Evolutionary conservation across 768 basidiomycete genomes (phyloP).

Genomic region (Strobilomyces dryophilus): DNA sequence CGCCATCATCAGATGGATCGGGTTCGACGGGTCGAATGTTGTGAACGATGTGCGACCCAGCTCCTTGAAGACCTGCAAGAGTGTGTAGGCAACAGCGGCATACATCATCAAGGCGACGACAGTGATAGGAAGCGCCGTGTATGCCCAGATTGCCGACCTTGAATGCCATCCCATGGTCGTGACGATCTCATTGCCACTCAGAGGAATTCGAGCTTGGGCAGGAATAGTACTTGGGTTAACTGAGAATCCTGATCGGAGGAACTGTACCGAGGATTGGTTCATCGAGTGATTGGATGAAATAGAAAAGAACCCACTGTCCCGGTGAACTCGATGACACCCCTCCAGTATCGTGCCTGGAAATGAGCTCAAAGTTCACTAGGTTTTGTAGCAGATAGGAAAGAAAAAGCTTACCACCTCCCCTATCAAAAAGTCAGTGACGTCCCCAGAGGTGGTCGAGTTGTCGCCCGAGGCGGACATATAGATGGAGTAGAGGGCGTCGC

Average conservation of each 20-base stretch:
- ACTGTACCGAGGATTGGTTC: background rate
- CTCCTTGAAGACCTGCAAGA: constrained; percentile 1
- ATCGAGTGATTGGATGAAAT: background rate
- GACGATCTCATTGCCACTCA: background rate
- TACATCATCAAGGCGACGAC: constrained; percentile 4
- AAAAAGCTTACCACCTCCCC: constrained; percentile 1
- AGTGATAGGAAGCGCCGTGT: constrained; percentile 5
- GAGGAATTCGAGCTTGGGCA: background rate
- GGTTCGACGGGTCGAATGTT: constrained; percentile 6
- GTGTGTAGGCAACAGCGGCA: constrained; percentile 4
- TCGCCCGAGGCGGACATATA: background rate
- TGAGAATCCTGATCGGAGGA: constrained; percentile 9
- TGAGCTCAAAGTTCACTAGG: too few relatives aligned
- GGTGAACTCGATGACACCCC: constrained; percentile 15
- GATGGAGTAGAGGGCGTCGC: constrained; percentile 16
- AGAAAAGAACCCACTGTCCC: constrained; percentile 8
- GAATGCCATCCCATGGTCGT: constrained; percentile 3
- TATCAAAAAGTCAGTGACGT: background rate
- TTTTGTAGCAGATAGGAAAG: background rate
- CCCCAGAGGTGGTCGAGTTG: background rate
- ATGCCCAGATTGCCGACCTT: background rate
- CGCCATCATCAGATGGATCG: constrained; percentile 4
- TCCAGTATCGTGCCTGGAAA: constrained; percentile 12
- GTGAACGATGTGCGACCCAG: background rate
- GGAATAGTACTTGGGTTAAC: background rate